Percentiles rank a stretch among this genome's conserved stretches.
Evolutionary conservation across 768 basidiomycete genomes (phyloP).

Genomic region (Cyclocybe cylindracea): DNA sequence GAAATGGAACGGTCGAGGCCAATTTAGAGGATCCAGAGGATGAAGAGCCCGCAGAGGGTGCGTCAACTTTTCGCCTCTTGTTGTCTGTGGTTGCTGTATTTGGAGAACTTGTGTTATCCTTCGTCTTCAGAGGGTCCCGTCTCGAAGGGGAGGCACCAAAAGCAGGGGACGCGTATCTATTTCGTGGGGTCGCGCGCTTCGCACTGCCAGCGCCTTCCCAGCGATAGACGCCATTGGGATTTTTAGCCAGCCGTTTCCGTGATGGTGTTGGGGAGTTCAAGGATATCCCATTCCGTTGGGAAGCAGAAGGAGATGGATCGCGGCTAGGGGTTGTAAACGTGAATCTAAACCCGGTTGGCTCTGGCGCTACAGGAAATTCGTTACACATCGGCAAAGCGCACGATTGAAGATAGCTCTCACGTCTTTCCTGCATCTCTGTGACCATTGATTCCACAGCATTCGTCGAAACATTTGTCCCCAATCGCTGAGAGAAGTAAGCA

Average conservation of each 20-base stretch:
- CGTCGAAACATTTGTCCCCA: too few relatives aligned
- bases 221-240: conserved; percentile 73
- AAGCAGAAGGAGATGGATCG: conserved; percentile 4
- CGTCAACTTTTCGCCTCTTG: conserved; percentile 64
- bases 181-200: conserved; percentile 47
- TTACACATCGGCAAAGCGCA: background rate
- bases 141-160: conserved; percentile 59
- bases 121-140: conserved; percentile 35
- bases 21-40: conserved; percentile 24
- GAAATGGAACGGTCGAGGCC: conserved; percentile 31
- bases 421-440: too few relatives aligned
- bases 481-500: background rate
- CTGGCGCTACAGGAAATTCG: conserved; percentile 5
- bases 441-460: too few relatives aligned
- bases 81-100: conserved; percentile 43
- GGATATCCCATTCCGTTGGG: conserved; percentile 36
- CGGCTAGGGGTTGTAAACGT: conserved; percentile 11
- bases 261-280: background rate
- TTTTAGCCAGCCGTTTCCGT: conserved; percentile 55
- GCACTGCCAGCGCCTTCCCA: conserved; percentile 82
- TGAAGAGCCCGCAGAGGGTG: conserved; percentile 36
- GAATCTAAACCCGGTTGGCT: conserved; percentile 22
- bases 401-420: background rate
- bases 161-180: conserved; percentile 73
- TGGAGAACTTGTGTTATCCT: conserved; percentile 34